Conservation (phyloP, 495 filamentous ascomycete species). For the Podospora pseudoanserina region DNA sequence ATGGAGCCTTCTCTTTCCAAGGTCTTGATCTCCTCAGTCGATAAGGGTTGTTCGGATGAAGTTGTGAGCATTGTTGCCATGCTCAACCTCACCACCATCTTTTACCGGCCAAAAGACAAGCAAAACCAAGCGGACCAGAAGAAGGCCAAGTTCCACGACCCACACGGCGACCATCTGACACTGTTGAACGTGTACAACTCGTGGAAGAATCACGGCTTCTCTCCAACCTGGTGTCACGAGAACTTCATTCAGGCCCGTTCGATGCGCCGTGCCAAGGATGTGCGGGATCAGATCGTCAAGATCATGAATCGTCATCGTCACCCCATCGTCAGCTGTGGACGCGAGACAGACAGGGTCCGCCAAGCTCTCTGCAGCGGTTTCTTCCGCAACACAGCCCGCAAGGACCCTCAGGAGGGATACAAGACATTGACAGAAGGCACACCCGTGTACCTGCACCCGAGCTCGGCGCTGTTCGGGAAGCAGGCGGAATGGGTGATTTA, state of each 20-base stretch:
- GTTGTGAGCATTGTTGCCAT: constrained; percentile 93
- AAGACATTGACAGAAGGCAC: constrained; percentile 95
- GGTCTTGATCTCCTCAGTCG: constrained; percentile 80
- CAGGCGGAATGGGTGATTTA: constrained; percentile 95
- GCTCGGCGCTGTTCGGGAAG: constrained; percentile 88
- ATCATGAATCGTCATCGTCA: constrained; percentile 91
- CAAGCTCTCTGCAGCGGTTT: constrained; percentile 89
- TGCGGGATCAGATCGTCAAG: constrained; percentile 82
- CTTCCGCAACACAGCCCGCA: constrained; percentile 92
- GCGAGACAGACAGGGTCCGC: constrained; percentile 82
- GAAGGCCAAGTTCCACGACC: constrained; percentile 95
- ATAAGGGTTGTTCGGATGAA: constrained; percentile 87
- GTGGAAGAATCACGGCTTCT: constrained; percentile 81
- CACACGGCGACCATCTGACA: constrained; percentile 89
- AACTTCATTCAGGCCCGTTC: constrained; percentile 93
- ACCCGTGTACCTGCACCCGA: constrained; percentile 90
- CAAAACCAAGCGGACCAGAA: constrained; percentile 95
- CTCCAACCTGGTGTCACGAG: constrained; percentile 90
- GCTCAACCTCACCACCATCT: constrained; percentile 79
- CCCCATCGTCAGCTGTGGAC: constrained; percentile 73
- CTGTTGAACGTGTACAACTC: constrained; percentile 93
- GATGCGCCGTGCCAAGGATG: constrained; percentile 86
- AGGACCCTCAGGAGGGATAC: constrained; percentile 94
- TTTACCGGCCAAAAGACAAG: constrained; percentile 95
- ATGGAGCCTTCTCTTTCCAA: constrained; percentile 86